Conservation (phyloP, 1,284 basidiomycete genomes). For the Cystobasidium slooffiae region DNA sequence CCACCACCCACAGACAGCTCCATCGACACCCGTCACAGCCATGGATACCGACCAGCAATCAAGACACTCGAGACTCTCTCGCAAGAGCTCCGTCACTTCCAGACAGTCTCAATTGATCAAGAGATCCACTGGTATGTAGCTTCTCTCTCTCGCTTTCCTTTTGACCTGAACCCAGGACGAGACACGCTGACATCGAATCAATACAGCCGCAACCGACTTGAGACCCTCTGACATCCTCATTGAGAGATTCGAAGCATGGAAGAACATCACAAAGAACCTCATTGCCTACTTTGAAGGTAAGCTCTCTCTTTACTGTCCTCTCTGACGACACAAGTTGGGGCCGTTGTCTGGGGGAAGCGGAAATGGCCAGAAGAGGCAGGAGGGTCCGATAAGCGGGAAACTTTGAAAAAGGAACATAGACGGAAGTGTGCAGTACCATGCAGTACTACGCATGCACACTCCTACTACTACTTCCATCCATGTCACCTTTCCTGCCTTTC, state of each 20-base stretch:
- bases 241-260: slow-evolving; percentile 91
- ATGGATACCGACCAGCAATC: slow-evolving; percentile 21
- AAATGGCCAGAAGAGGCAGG: slow-evolving; percentile 12
- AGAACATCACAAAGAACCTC: slow-evolving; percentile 92
- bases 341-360: neutral
- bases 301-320: neutral
- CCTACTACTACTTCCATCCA: neutral
- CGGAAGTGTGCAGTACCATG: neutral
- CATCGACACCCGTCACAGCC: slow-evolving; percentile 6
- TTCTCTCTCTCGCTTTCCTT: neutral
- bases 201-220: slow-evolving; percentile 66
- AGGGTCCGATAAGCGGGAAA: neutral
- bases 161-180: neutral
- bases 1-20: neutral
- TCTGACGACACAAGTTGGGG: neutral
- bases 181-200: neutral
- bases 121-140: slow-evolving; percentile 57
- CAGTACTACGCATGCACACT: neutral
- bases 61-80: slow-evolving; percentile 42
- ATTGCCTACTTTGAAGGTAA: slow-evolving; percentile 61
- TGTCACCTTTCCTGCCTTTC: neutral
- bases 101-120: slow-evolving; percentile 59
- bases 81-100: slow-evolving; percentile 49
- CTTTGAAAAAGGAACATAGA: neutral
- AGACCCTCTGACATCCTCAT: slow-evolving; percentile 95